Percentiles rank a stretch among this genome's conserved stretches.
These are phyloP conservation scores for Cladosporium austrohemisphaericum DNA, from an alignment of 2,329 filamentous ascomycete genomes.

Conservation along the genomic window DNA sequence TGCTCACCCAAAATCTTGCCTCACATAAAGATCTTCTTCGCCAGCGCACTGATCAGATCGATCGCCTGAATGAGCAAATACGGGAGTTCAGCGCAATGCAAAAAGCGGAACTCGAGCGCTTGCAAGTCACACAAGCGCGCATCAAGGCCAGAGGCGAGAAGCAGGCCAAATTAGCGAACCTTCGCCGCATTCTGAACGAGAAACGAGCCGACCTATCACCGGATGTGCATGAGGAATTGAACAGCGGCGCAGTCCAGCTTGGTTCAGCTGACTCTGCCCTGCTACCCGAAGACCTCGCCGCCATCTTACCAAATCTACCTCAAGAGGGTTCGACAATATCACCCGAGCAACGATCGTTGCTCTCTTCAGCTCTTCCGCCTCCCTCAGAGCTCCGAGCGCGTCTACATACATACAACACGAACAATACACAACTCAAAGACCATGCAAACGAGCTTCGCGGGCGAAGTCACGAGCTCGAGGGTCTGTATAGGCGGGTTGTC, in stretches of 20 bases:
- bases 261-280: conserved; percentile 5
- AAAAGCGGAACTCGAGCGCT: conserved; percentile 67
- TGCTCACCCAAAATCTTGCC: conserved; percentile 72
- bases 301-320: conserved; percentile 2
- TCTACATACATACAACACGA: conserved; percentile 64
- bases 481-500: conserved; percentile 85
- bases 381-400: conserved; percentile 55
- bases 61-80: conserved; percentile 75
- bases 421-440: conserved; percentile 64
- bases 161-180: conserved; percentile 70
- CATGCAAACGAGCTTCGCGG: conserved; percentile 70
- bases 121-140: conserved; percentile 67
- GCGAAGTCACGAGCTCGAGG: conserved; percentile 76
- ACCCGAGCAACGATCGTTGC: conserved; percentile 16
- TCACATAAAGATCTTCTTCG: conserved; percentile 78
- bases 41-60: conserved; percentile 77
- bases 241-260: not conserved
- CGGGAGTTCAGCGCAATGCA: conserved; percentile 76
- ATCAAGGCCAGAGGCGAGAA: conserved; percentile 61
- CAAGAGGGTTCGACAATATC: not conserved
- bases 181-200: conserved; percentile 69
- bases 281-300: conserved; percentile 5
- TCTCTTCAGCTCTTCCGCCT: conserved; percentile 26
- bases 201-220: conserved; percentile 19
- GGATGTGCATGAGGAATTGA: conserved; percentile 49